A percentile compares a stretch with the other conserved stretches of the same genome.
Evolutionary conservation across 768 basidiomycete genomes (phyloP).

Genomic region (Tylopilus rubrobrunneus): DNA sequence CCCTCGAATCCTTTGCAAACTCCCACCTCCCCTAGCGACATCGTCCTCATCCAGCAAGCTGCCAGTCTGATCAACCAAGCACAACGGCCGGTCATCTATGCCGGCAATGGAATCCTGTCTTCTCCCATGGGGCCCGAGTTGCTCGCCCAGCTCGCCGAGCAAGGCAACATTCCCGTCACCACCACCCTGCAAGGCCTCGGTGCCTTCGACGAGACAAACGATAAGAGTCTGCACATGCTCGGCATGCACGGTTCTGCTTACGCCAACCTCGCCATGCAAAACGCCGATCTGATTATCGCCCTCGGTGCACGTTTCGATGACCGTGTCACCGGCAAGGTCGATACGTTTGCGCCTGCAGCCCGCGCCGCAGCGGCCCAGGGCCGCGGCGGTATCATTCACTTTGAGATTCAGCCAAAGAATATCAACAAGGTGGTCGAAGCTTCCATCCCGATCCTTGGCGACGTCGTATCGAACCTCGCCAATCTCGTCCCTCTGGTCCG

Average conservation of each 20-base stretch:
- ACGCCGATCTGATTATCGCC: conserved; percentile 96
- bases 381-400: conserved; percentile 96
- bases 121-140: conserved; percentile 79
- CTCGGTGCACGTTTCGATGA: conserved; percentile 97
- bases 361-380: conserved; percentile 79
- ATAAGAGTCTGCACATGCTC: conserved; percentile 90
- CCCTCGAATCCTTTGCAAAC: conserved; percentile 70
- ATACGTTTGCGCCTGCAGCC: conserved; percentile 88
- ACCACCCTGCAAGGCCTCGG: conserved; percentile 96
- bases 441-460: conserved; percentile 89
- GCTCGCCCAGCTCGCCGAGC: conserved; percentile 69
- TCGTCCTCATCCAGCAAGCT: conserved; percentile 70
- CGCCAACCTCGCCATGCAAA: conserved; percentile 96
- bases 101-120: conserved; percentile 85
- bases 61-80: conserved; percentile 91
- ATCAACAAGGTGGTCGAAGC: conserved; percentile 98
- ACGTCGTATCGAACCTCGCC: conserved; percentile 81
- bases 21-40: conserved; percentile 56
- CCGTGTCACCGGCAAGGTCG: conserved; percentile 91
- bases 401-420: conserved; percentile 98
- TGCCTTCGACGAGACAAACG: conserved; percentile 88
- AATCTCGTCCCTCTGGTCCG: conserved; percentile 79
- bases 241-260: conserved; percentile 99
- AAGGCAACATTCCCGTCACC: conserved; percentile 94
- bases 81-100: conserved; percentile 87